Base-by-base conservation (phyloP, 2,329 filamentous ascomycete genomes). In the Orbilia quercus region DNA sequence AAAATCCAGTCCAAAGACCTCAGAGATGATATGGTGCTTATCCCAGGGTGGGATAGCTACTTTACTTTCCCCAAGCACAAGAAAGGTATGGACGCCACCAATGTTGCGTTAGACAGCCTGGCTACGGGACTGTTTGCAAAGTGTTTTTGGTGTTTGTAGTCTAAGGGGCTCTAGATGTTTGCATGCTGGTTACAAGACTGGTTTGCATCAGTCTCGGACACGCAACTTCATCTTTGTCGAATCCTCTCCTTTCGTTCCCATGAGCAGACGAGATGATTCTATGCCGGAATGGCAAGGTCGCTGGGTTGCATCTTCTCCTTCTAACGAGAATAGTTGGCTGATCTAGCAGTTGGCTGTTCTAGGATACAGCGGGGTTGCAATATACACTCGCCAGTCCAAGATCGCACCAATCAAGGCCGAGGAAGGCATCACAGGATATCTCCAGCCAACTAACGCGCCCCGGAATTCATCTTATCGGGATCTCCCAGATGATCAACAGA, bases 1-100 rank as follows among this genome's bases (percentile, higher is more conserved):
- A 99, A 98, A 82, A 97, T 98, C 42, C 95, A 98, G 79, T 86
- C 90, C 66, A 96, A 96, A 79, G 93, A 97, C 77, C 83, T 99
- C 1, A 86, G 85, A 42, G 95, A 98, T 84, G 95, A 98, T 77
- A 98, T 98, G 92, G 93, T 98, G 7, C 83, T 98, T 34, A 88
- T 98, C 0, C 88, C 91, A 0, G 95, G 95, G 11, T 99, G 94
- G 94, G 95, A 99, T 80, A 93, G 93, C 76, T 96, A 90, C 81
- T 97, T 97, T 82, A 97, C 92, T 79, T 84, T 99, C 22, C 95
- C 95, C 0, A 92, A 89, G 79, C 86, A 96, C 79, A 98, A 98
- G 81, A 98, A 97, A 84, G 94, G 92, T 90, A 82, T 22, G 76
- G 63, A 28, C 20, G 20, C 11, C 3, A 18, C 1, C 16, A 4